phyloP scores from a whole-genome alignment of 2,329 filamentous ascomycete genomes.

The Coniosporium tulheliwenetii region DNA sequence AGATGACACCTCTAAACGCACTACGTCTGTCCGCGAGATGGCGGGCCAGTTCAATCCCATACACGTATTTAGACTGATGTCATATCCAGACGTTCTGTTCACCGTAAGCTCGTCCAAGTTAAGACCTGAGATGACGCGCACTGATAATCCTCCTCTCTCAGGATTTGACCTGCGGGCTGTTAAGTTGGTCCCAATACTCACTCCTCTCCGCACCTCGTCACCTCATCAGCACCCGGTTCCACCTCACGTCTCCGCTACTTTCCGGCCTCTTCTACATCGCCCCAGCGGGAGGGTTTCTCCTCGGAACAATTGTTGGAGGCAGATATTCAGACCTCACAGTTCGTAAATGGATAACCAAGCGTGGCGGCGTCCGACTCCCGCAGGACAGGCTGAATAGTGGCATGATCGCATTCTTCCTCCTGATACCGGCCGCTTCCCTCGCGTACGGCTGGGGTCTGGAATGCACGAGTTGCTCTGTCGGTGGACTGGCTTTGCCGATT shows the following conservation, averaged over 20 bases:
- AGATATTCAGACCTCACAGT: slow-evolving; percentile 54
- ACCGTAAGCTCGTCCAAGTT: slow-evolving; percentile 11
- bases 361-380: slow-evolving; percentile 41
- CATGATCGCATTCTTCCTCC: slow-evolving; percentile 36
- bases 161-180: slow-evolving; percentile 41
- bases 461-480: too few species aligned
- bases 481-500: slow-evolving; percentile 23
- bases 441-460: too few species aligned
- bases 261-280: slow-evolving; percentile 61
- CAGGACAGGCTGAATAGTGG: slow-evolving; percentile 52
- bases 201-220: slow-evolving; percentile 56
- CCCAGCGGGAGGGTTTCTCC: slow-evolving; percentile 53
- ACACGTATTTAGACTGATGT: slow-evolving; percentile 46
- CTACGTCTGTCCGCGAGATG: slow-evolving; percentile 38
- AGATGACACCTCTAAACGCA: slow-evolving; percentile 45
- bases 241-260: slow-evolving; percentile 49
- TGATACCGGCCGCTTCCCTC: slow-evolving; percentile 47
- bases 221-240: slow-evolving; percentile 58
- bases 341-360: slow-evolving; percentile 45
- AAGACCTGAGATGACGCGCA: too few species aligned
- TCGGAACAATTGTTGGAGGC: slow-evolving; percentile 57
- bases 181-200: slow-evolving; percentile 66
- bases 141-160: too few species aligned
- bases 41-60: slow-evolving; percentile 51
- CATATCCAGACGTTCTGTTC: slow-evolving; percentile 53